Conservation (phyloP, 805 yeast species). For the Candida nemodendra region DNA sequence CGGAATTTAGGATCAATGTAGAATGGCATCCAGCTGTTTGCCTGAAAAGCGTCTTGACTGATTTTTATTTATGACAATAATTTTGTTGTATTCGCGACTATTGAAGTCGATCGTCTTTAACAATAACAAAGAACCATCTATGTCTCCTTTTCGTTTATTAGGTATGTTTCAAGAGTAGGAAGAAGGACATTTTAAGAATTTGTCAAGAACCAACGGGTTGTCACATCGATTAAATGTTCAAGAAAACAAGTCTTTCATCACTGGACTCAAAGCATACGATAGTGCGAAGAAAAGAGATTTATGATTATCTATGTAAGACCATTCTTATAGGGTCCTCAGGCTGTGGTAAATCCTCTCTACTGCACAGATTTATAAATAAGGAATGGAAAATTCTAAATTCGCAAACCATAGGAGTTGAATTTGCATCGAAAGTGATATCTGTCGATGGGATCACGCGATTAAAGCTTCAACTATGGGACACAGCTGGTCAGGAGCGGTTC, state of each 20-base stretch:
- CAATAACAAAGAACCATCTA: no score
- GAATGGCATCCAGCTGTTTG: no score
- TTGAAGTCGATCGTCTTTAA: no score
- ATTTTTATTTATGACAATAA: no score
- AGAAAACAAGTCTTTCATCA: conserved; percentile 18
- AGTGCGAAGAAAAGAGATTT: conserved; percentile 19
- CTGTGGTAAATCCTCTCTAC: conserved; percentile 30
- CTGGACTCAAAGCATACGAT: conserved; percentile 21
- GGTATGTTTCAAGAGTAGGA: no score
- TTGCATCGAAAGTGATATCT: conserved; percentile 32
- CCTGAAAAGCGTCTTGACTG: no score
- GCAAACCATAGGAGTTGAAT: conserved; percentile 43
- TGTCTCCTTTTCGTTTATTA: no score
- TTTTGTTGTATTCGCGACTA: no score
- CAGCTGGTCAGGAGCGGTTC: conserved; percentile 29
- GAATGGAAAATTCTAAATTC: conserved; percentile 30
- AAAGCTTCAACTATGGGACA: conserved; percentile 30
- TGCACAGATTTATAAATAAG: conserved; percentile 34
- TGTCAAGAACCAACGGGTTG: no score
- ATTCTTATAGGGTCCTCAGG: conserved; percentile 17
- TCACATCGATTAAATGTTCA: no score
- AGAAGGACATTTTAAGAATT: no score
- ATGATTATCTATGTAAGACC: conserved; percentile 37
- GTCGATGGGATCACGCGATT: conserved; percentile 22
- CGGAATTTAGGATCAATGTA: no score